phyloP scores from a whole-genome alignment of 179 eudicot species.

The Silene vulgaris region DNA sequence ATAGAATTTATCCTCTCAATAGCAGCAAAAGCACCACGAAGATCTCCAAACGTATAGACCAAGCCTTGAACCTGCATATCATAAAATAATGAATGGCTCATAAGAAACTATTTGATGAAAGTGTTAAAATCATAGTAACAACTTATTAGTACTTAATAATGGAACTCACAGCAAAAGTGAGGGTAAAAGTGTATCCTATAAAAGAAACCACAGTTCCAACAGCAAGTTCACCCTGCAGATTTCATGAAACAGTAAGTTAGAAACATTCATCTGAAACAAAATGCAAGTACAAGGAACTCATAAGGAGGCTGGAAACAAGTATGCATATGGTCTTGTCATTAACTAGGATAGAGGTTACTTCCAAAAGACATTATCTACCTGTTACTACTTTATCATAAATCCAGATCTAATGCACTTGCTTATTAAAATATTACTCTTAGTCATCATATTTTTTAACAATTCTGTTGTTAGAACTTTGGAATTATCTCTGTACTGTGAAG shows the following conservation, averaged over 20 bases:
- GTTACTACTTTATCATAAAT: neutral
- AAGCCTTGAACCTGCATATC: constrained; percentile 85
- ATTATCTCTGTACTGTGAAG: neutral
- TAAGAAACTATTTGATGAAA: constrained; percentile 1
- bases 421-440: neutral
- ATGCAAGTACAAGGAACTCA: neutral
- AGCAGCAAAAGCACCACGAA: constrained; percentile 93
- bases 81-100: constrained; percentile 11
- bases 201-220: constrained; percentile 88
- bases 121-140: neutral
- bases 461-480: neutral
- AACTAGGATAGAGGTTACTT: neutral
- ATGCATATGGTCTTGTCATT: neutral
- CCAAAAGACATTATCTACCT: neutral
- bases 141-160: neutral
- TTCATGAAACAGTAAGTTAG: constrained; percentile 13
- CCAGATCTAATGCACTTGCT: neutral
- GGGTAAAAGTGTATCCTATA: constrained; percentile 92
- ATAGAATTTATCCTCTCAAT: constrained; percentile 89
- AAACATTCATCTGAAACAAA: neutral
- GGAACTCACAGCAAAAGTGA: constrained; percentile 87
- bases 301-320: neutral
- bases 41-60: constrained; percentile 92
- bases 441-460: neutral
- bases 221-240: constrained; percentile 82